Evolutionary conservation across 495 filamentous ascomycete species (phyloP).

Genomic region (Penicillium lividum): DNA sequence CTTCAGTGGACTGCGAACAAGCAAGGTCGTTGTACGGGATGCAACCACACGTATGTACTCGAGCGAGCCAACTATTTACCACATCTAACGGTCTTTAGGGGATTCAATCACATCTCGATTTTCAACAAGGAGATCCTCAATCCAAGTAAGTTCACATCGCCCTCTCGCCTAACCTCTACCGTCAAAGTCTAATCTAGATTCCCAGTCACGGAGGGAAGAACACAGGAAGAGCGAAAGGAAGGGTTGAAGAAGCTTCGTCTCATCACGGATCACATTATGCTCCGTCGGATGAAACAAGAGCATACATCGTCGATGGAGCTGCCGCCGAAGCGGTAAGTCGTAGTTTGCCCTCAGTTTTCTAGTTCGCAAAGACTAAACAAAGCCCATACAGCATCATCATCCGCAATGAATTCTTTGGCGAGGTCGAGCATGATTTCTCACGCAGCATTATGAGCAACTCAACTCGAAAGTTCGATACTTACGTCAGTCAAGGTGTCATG

Average conservation of each 20-base stretch:
- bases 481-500: slow-evolving; percentile 90
- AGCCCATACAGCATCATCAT: slow-evolving; percentile 59
- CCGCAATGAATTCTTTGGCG: slow-evolving; percentile 91
- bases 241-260: slow-evolving; percentile 81
- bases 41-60: slow-evolving; percentile 51
- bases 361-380: not conserved
- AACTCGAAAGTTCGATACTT: slow-evolving; percentile 86
- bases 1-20: slow-evolving; percentile 81
- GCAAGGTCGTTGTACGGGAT: slow-evolving; percentile 65
- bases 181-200: not conserved
- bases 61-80: not conserved
- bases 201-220: slow-evolving; percentile 52
- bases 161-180: not conserved
- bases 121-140: slow-evolving; percentile 96
- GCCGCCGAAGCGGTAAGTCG: slow-evolving; percentile 76
- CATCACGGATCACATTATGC: slow-evolving; percentile 88
- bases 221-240: slow-evolving; percentile 53
- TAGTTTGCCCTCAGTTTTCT: too few species aligned
- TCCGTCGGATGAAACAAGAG: slow-evolving; percentile 88
- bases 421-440: slow-evolving; percentile 94
- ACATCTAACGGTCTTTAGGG: slow-evolving; percentile 41
- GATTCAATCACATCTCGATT: slow-evolving; percentile 85
- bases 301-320: slow-evolving; percentile 92
- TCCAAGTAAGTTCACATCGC: slow-evolving; percentile 52
- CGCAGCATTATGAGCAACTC: slow-evolving; percentile 90